Conservation (phyloP, 2,329 filamentous ascomycete species). For the Ophiostoma quercus region DNA sequence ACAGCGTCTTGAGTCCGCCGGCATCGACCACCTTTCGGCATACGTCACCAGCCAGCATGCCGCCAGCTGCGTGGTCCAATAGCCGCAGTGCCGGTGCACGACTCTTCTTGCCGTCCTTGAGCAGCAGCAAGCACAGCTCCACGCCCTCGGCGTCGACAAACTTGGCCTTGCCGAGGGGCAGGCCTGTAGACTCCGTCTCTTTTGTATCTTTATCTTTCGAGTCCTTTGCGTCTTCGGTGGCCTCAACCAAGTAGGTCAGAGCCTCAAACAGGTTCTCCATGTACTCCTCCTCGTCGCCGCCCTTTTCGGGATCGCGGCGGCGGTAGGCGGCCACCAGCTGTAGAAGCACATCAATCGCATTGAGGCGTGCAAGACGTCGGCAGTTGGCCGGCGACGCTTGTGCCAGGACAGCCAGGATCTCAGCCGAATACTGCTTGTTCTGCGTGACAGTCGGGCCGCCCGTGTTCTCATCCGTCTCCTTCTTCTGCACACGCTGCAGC, state of each 20-base stretch:
- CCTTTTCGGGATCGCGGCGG: constrained; percentile 76
- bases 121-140: constrained; percentile 86
- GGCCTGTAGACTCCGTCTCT: constrained; percentile 32
- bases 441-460: constrained; percentile 57
- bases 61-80: constrained; percentile 72
- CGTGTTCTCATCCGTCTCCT: constrained; percentile 43
- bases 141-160: constrained; percentile 88
- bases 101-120: constrained; percentile 74
- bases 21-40: constrained; percentile 75
- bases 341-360: constrained; percentile 73
- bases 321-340: constrained; percentile 82
- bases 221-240: background rate
- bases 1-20: constrained; percentile 77
- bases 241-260: constrained; percentile 66
- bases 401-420: constrained; percentile 82
- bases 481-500: constrained; percentile 62
- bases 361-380: constrained; percentile 54
- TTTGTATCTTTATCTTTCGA: background rate
- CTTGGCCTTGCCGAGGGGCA: constrained; percentile 60
- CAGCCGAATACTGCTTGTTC: constrained; percentile 92
- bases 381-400: constrained; percentile 68
- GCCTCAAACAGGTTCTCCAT: constrained; percentile 91
- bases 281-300: constrained; percentile 87
- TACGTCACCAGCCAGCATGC: constrained; percentile 43
- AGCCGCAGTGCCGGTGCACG: constrained; percentile 66